Percentiles rank a stretch among this genome's conserved stretches.
phyloP scores from a whole-genome alignment of 495 filamentous ascomycete species.

The Thermothielavioides terrestris region DNA sequence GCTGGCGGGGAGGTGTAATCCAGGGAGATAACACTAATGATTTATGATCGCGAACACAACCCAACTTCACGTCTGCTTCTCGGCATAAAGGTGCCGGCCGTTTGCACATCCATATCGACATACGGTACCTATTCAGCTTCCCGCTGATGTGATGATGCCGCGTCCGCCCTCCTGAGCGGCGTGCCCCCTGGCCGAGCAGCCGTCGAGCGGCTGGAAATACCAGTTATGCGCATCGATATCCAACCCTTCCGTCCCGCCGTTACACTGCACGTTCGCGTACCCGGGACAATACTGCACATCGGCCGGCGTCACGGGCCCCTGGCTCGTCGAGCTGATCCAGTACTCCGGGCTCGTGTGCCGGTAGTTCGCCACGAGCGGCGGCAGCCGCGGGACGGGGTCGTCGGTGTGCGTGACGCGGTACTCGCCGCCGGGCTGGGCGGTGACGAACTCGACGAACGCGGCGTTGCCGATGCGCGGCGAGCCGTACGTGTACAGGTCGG shows the following conservation, averaged over 20 bases:
- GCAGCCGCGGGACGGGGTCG: slow-evolving; percentile 59
- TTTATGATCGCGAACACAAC: neutral
- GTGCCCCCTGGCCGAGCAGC: slow-evolving; percentile 19
- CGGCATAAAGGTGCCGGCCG: slow-evolving; percentile 6
- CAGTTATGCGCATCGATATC: slow-evolving; percentile 25
- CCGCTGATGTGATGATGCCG: too few species aligned
- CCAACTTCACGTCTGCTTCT: neutral
- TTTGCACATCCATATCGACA: slow-evolving; percentile 18
- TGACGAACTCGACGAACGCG: slow-evolving; percentile 49
- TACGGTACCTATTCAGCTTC: slow-evolving; percentile 23
- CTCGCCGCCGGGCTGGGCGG: slow-evolving; percentile 37
- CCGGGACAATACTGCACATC: slow-evolving; percentile 35
- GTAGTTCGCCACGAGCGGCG: slow-evolving; percentile 48
- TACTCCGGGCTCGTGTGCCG: slow-evolving; percentile 61
- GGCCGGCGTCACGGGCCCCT: slow-evolving; percentile 13
- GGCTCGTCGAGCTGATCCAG: slow-evolving; percentile 35
- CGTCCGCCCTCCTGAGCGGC: slow-evolving; percentile 15
- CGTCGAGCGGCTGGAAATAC: slow-evolving; percentile 32
- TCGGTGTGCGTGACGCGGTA: slow-evolving; percentile 60
- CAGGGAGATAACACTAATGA: too few species aligned
- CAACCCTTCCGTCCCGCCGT: slow-evolving; percentile 27
- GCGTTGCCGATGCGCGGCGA: slow-evolving; percentile 57
- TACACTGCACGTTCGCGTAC: slow-evolving; percentile 31
- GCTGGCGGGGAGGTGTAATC: too few species aligned
- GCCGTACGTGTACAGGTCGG: slow-evolving; percentile 55